Evolutionary conservation across 2,329 filamentous ascomycete species (phyloP), one percentile per base, ranked within the genome.

Genomic region (Penicillium janthinellum): DNA sequence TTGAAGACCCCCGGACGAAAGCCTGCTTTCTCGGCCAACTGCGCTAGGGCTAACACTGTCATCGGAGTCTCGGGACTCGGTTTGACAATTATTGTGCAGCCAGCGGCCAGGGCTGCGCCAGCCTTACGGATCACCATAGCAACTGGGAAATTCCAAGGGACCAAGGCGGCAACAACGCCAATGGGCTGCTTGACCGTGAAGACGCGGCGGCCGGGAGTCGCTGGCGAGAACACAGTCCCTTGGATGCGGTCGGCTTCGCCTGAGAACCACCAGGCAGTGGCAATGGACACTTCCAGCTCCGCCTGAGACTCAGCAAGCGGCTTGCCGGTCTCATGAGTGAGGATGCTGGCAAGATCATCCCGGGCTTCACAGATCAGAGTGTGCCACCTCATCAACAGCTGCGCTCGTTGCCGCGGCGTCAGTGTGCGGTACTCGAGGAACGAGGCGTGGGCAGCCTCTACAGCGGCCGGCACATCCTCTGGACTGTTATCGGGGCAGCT

Each of bases 121-220:
- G 84, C 87, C 71, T 91, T 91, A 34, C 89, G 81, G 54, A 90
- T 72, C 6, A 90, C 82, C 85, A 91, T 80, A 35, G 86, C 87
- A 52, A 89, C 80, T 0, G 87, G 87, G 64, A 90, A 90, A 67
- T 91, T 90, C 88, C 88, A 91, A 4, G 89, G 88, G 1, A 90
- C 88, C 15, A 91, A 76, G 0, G 88, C 88, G 0, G 83, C 88
- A 0, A 84, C 82, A 11, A 90, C 87, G 57, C 89, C 89, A 59
- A 90, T 82, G 0, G 88, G 88, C 73, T 91, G 88, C 78, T 93
- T 93, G 66, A 92, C 83, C 0, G 88, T 89, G 61, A 93, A 84
- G 2, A 88, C 82, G 11, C 89, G 81, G 6, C 90, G 80, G 35
- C 86, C 85, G 0, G 89, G 85, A 0, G 84, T 77, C 0, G 88